Conservation (phyloP, 2,329 filamentous ascomycete genomes). For the Calycina herbarum region DNA sequence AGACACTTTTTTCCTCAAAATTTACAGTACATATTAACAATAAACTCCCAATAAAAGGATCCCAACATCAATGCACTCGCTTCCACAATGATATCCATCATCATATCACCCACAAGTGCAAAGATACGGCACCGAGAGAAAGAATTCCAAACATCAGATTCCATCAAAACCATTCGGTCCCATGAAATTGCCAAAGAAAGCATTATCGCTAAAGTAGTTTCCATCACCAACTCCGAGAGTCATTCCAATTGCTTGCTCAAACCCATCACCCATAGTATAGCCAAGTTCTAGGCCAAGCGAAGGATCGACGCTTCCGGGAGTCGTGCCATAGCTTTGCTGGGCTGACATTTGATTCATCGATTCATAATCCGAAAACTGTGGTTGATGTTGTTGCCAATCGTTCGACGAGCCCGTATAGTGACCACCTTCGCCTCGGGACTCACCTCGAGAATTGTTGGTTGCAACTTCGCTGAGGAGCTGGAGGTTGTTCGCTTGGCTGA, state of each 20-base stretch:
- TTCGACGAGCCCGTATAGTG: slow-evolving; percentile 26
- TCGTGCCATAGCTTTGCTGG: slow-evolving; percentile 20
- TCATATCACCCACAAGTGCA: not conserved
- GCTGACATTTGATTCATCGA: slow-evolving; percentile 22
- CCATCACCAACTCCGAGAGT: slow-evolving; percentile 36
- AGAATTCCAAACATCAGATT: not conserved
- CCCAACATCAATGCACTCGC: slow-evolving; percentile 1
- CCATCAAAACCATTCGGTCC: slow-evolving; percentile 28
- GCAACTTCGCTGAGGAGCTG: slow-evolving; percentile 45
- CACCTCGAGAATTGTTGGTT: slow-evolving; percentile 36
- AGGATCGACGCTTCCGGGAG: slow-evolving; percentile 33
- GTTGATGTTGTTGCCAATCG: slow-evolving; percentile 29
- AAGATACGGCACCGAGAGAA: not conserved
- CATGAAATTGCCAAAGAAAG: slow-evolving; percentile 34
- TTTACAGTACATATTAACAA: not conserved
- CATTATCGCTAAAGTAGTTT: slow-evolving; percentile 35
- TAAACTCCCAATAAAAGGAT: slow-evolving; percentile 1
- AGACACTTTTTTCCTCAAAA: not conserved
- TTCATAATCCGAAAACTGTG: slow-evolving; percentile 24
- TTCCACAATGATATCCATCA: not conserved
- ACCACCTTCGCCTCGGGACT: slow-evolving; percentile 26
- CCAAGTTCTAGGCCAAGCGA: slow-evolving; percentile 33
- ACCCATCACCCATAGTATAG: slow-evolving; percentile 35
- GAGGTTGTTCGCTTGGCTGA: slow-evolving; percentile 39
- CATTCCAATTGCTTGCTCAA: slow-evolving; percentile 38